These are phyloP conservation scores for Pichia scutulata DNA, from an alignment of 805 yeast species.

Conservation along the genomic window DNA sequence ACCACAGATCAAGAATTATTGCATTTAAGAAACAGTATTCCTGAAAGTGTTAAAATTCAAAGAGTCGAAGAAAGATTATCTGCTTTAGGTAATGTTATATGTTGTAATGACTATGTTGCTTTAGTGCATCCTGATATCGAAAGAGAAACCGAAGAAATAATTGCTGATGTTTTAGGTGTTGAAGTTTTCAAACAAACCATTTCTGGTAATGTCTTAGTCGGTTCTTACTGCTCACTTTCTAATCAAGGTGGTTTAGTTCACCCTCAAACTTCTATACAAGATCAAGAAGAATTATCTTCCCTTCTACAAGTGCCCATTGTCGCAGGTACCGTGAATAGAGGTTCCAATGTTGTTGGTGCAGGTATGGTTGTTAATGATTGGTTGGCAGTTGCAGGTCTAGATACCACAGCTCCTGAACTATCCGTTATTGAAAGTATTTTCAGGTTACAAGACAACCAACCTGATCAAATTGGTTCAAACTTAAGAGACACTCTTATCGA, in stretches of 20 bases:
- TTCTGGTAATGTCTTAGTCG: slow-evolving; percentile 96
- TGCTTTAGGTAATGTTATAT: slow-evolving; percentile 95
- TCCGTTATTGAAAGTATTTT: slow-evolving; percentile 95
- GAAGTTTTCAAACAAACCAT: slow-evolving; percentile 99
- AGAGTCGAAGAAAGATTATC: slow-evolving; percentile 96
- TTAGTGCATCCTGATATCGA: slow-evolving; percentile 98
- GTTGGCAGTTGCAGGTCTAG: slow-evolving; percentile 94
- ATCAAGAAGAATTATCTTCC: slow-evolving; percentile 95
- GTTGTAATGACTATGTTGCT: slow-evolving; percentile 98
- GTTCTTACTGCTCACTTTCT: slow-evolving; percentile 89
- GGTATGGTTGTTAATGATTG: slow-evolving; percentile 99
- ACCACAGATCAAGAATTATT: slow-evolving; percentile 97
- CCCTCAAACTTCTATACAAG: slow-evolving; percentile 95
- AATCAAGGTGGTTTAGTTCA: slow-evolving; percentile 98
- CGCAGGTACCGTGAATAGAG: slow-evolving; percentile 98
- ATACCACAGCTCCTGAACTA: slow-evolving; percentile 97
- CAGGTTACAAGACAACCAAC: slow-evolving; percentile 86
- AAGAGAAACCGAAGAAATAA: slow-evolving; percentile 97
- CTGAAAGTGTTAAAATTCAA: slow-evolving; percentile 91
- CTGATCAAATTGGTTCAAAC: slow-evolving; percentile 75
- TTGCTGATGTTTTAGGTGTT: slow-evolving; percentile 96
- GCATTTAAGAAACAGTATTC: slow-evolving; percentile 93
- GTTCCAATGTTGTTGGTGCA: slow-evolving; percentile 96
- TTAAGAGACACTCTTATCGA: slow-evolving; percentile 89
- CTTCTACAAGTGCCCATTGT: slow-evolving; percentile 94